Evolutionary conservation across 2,329 filamentous ascomycete species (phyloP).

Genomic region (Macrophomina phaseolina): DNA sequence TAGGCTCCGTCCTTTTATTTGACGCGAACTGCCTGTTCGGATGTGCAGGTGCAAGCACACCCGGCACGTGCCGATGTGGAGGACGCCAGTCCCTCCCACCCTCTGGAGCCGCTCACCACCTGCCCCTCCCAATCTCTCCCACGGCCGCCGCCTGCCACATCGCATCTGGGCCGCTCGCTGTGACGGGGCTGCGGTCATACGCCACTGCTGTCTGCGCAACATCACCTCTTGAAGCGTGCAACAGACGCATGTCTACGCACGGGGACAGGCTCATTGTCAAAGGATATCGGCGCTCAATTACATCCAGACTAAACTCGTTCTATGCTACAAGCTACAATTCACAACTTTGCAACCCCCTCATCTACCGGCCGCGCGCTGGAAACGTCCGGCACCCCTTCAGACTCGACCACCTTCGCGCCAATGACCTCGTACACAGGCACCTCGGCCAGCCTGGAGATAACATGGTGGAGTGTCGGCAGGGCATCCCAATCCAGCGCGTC

Average conservation of each 20-base stretch:
- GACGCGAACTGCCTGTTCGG: neutral
- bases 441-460: slow-evolving; percentile 58
- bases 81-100: slow-evolving; percentile 8
- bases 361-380: slow-evolving; percentile 42
- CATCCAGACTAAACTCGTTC: neutral
- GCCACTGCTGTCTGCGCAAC: no score
- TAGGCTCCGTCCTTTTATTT: neutral
- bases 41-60: neutral
- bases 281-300: slow-evolving; percentile 5
- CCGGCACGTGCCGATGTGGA: slow-evolving; percentile 24
- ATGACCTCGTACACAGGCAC: slow-evolving; percentile 64
- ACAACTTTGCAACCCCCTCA: slow-evolving; percentile 33
- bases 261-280: no score
- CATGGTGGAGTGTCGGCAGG: slow-evolving; percentile 66
- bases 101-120: neutral
- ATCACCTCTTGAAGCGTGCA: no score
- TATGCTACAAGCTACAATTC: neutral
- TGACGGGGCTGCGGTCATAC: neutral
- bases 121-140: neutral
- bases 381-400: slow-evolving; percentile 59
- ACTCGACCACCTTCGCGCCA: slow-evolving; percentile 61
- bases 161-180: neutral
- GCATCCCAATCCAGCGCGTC: slow-evolving; percentile 58
- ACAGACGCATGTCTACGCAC: no score
- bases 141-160: neutral